Conservation (phyloP, 2,329 filamentous ascomycete genomes). For the Cladosporium colombiae region DNA sequence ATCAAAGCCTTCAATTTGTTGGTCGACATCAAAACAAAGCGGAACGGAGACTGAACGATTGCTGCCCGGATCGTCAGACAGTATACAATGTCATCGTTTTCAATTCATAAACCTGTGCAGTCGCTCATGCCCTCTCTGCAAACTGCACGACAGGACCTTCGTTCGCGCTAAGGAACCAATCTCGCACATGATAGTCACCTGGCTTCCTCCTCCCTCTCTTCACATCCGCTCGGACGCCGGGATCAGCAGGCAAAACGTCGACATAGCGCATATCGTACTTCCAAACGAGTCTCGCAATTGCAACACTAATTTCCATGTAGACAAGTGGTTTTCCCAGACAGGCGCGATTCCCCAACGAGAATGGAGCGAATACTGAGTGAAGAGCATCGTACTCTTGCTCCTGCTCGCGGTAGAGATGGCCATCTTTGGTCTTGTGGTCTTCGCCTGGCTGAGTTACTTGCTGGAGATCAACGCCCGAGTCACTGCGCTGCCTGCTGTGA, state of each 20-base stretch:
- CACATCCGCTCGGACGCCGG: constrained; percentile 53
- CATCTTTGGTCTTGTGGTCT: not conserved
- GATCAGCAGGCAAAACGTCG: constrained; percentile 13
- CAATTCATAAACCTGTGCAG: not conserved
- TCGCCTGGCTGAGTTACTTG: not conserved
- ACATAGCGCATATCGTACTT: constrained; percentile 31
- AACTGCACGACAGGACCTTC: constrained; percentile 68
- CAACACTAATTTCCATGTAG: constrained; percentile 31
- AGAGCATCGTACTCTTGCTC: constrained; percentile 18
- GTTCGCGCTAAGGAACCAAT: constrained; percentile 74
- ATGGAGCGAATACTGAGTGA: constrained; percentile 72
- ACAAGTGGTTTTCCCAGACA: constrained; percentile 65
- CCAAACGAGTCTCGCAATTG: constrained; percentile 30
- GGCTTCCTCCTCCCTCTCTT: constrained; percentile 55
- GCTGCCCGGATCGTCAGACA: not conserved
- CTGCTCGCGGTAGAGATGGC: not conserved
- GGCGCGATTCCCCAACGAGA: constrained; percentile 67
- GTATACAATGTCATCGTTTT: not conserved
- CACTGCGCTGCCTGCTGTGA: not conserved
- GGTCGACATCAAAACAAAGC: not conserved
- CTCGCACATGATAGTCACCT: constrained; percentile 68
- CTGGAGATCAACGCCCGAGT: constrained; percentile 5
- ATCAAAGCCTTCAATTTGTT: not conserved
- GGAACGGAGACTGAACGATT: not conserved
- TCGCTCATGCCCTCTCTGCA: not conserved